Evolutionary conservation across 345 rosid genomes (phyloP).

Genomic region (Brassica cretica): DNA sequence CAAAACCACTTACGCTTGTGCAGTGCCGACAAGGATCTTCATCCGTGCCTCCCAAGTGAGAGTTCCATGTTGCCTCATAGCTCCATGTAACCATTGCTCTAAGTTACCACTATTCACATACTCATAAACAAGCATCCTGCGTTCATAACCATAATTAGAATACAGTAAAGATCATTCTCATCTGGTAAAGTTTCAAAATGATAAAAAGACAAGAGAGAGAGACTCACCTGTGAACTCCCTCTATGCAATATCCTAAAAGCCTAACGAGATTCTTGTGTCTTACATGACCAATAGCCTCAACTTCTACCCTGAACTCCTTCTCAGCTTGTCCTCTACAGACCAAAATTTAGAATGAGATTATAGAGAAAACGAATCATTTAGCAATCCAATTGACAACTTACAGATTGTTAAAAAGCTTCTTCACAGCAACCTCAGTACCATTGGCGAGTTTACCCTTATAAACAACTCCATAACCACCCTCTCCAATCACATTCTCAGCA

Average conservation of each 20-base stretch:
- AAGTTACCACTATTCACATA: constrained; percentile 86
- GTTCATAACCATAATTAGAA: not conserved
- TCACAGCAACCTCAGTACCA: constrained; percentile 95
- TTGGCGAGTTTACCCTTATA: constrained; percentile 80
- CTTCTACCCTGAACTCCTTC: constrained; percentile 94
- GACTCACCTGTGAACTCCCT: constrained; percentile 83
- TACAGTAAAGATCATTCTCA: not conserved
- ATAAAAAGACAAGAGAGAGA: constrained; percentile 3
- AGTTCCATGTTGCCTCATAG: constrained; percentile 54
- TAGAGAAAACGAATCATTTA: not conserved
- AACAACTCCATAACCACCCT: constrained; percentile 98
- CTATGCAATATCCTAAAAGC: constrained; percentile 89
- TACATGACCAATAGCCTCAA: constrained; percentile 97
- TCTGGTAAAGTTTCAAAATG: not conserved
- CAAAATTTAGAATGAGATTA: constrained; percentile 2
- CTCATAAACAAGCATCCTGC: constrained; percentile 85
- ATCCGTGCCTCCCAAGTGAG: constrained; percentile 89
- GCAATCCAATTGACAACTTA: constrained; percentile 22
- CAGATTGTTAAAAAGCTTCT: constrained; percentile 95
- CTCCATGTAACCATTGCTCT: constrained; percentile 85
- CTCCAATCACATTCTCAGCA: constrained; percentile 83
- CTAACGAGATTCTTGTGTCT: constrained; percentile 93
- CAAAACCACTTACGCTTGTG: constrained; percentile 74
- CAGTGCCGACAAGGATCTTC: constrained; percentile 76
- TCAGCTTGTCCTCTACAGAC: constrained; percentile 93